Base-by-base conservation (phyloP, 768 basidiomycete species). In the Suillus discolor region DNA sequence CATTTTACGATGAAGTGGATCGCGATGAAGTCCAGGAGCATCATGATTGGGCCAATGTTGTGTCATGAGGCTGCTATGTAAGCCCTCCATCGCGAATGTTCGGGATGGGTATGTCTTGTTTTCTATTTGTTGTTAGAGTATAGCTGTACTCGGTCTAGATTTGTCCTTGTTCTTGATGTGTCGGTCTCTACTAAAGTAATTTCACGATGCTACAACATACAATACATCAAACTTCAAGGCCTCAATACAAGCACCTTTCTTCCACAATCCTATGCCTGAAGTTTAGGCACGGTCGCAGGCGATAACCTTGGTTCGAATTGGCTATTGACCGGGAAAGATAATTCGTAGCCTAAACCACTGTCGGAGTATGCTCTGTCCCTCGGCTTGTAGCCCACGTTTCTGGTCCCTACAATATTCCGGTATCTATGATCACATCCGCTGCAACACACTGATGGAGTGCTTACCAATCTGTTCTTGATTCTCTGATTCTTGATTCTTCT, bases 401-500 rank as follows among this genome's bases (percentile, higher is more conserved):
- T 2, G 75, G 76, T 18, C 76, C 75, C 75, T 76, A 57, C 20
- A n/a, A 44, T 36, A 57, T 25, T 44, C 6, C 45, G 16, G 64
- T 16, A 36, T 38, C 4, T 9, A 39, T 64, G 31, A 23, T 41
- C 57, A 51, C n/a, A 31, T 25, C 16, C 2, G 12, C 31, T 1
- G 1, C 36, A 20, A 20, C 20, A 11, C 15, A 13, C 34, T 23
- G n/a, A 34, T 18, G 13, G 4, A 34, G 28, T 51, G 23, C 77
- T 64, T 28, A 81, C 83, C 73, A 71, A 79, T 20, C 81, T 73
- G 62, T 84, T 84, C 38, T 73, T 76, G 23, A 81, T 74, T 23
- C 80, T 68, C 71, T 80, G 79, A 62, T 82, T 74, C 66, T 75
- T 78, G 67, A 81, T 66, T 11, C 83, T 70, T 47, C 81, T 73